phyloP scores from a whole-genome alignment of 306 rosid species.

The Lathyrus aphaca region DNA sequence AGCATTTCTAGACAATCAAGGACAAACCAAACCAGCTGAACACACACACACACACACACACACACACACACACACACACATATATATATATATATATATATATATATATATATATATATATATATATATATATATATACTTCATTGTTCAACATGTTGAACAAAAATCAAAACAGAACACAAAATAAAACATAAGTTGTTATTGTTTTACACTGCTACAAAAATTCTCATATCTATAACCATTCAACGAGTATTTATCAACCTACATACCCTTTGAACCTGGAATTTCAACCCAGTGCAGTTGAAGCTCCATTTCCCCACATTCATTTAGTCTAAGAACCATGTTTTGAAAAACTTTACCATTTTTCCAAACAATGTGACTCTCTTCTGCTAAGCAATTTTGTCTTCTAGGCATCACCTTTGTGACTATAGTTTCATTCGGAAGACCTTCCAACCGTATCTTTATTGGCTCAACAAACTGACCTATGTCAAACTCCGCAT shows the following conservation, averaged over 20 bases:
- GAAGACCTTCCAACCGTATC: conserved; percentile 48
- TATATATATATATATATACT: no score
- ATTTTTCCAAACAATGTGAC: conserved; percentile 56
- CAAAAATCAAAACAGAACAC: not conserved
- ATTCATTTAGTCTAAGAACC: conserved; percentile 73
- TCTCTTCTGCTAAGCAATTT: conserved; percentile 78
- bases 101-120: no score
- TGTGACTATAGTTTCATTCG: conserved; percentile 55
- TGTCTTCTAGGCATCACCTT: conserved; percentile 57
- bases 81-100: no score
- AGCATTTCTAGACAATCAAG: no score
- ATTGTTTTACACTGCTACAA: conserved; percentile 9
- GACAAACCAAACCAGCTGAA: not conserved
- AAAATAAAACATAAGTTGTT: not conserved
- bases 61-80: no score
- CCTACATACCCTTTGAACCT: conserved; percentile 57
- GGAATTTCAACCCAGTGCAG: conserved; percentile 78
- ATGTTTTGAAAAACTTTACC: conserved; percentile 62
- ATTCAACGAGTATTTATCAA: not conserved
- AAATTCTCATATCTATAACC: conserved; percentile 12
- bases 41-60: no score
- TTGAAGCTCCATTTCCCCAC: conserved; percentile 76
- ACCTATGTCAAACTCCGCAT: conserved; percentile 67
- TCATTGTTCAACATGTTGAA: no score
- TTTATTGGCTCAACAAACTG: conserved; percentile 52